Conservation (phyloP, 768 basidiomycete genomes). For the Aureoboletus auriporus region DNA sequence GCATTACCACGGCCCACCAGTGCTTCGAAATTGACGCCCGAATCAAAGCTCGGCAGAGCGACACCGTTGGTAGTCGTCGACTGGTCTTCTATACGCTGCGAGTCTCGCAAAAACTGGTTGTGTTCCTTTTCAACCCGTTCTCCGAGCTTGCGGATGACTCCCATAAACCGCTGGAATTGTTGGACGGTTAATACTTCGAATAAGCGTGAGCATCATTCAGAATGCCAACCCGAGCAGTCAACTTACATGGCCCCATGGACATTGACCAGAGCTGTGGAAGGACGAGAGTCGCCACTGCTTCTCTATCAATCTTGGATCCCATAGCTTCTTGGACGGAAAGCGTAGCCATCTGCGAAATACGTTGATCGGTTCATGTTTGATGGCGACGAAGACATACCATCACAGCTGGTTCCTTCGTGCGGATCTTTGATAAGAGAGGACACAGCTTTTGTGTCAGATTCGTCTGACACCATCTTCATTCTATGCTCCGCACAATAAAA, state of each 20-base stretch:
- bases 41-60: conserved; percentile 33
- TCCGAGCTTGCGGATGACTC: conserved; percentile 68
- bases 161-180: conserved; percentile 94
- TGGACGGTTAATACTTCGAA: conserved; percentile 65
- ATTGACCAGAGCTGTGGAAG: conserved; percentile 94
- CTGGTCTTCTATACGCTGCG: conserved; percentile 83
- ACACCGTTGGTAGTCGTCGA: conserved; percentile 48
- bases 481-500: not conserved
- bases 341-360: conserved; percentile 66
- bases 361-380: not conserved
- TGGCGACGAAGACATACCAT: conserved; percentile 50
- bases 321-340: conserved; percentile 91
- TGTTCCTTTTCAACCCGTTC: conserved; percentile 93
- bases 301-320: conserved; percentile 91
- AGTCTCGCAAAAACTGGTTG: conserved; percentile 86
- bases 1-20: conserved; percentile 63
- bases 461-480: conserved; percentile 40
- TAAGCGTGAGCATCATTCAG: conserved; percentile 1
- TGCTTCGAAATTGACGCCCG: conserved; percentile 79
- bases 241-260: conserved; percentile 91
- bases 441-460: conserved; percentile 95
- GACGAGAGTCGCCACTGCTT: conserved; percentile 85
- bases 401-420: conserved; percentile 93
- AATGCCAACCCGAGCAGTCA: not conserved
- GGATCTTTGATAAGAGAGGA: conserved; percentile 88